Percentiles rank a stretch among this genome's conserved stretches.
Conservation (phyloP, 192 early-diverging fungal species). For the Neocallimastix lanati region DNA sequence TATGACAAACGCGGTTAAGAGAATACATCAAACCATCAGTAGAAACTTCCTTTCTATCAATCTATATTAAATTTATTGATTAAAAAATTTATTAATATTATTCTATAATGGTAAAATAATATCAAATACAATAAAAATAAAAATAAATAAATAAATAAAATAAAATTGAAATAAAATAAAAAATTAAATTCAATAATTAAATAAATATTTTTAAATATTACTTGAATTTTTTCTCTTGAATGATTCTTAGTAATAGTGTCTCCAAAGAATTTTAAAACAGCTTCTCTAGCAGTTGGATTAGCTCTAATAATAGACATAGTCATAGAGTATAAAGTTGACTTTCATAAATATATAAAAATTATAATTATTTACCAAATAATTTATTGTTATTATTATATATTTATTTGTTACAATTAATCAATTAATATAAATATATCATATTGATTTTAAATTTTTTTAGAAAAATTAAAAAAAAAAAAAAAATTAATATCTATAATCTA, state of each 20-base stretch:
- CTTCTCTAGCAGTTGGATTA: constrained; percentile 28
- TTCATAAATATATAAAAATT: background rate
- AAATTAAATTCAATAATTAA: constrained; percentile 1
- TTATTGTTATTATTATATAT: background rate
- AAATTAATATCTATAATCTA: background rate
- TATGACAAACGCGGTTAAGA: constrained; percentile 39
- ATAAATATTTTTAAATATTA: constrained; percentile 3
- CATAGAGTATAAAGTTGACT: constrained; percentile 14
- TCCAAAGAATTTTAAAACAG: constrained; percentile 45
- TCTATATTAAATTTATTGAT: too few species aligned
- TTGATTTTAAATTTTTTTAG: too few species aligned
- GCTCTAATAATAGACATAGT: constrained; percentile 45
- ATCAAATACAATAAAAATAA: too few species aligned
- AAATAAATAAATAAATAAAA: too few species aligned
- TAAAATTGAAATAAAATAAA: too few species aligned
- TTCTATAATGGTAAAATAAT: too few species aligned
- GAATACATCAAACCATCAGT: constrained; percentile 77
- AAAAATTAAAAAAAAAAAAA: too few species aligned
- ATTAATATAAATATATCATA: too few species aligned
- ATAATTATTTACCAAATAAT: too few species aligned
- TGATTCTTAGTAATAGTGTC: constrained; percentile 45
- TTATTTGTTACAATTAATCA: background rate
- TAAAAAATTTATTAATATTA: too few species aligned
- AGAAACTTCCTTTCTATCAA: constrained; percentile 51
- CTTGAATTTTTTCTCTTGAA: constrained; percentile 56